Evolutionary conservation across 2,329 filamentous ascomycete species (phyloP).

Genomic region (Alternaria alternata): DNA sequence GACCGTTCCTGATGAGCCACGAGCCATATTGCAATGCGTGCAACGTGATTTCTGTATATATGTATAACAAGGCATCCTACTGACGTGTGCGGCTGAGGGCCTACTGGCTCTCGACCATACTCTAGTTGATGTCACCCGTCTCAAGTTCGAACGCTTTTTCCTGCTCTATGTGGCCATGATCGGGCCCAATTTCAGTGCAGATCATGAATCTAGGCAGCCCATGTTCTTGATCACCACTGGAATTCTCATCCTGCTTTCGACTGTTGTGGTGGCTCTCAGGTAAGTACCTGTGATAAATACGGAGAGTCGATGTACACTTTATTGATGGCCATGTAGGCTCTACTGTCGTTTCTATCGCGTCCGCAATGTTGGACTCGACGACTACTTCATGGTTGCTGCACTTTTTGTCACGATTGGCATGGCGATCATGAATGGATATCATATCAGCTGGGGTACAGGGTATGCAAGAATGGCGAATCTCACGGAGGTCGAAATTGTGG

Average conservation of each 20-base stretch:
- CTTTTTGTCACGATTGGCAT: conserved; percentile 6
- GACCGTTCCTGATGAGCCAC: background rate
- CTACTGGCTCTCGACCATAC: background rate
- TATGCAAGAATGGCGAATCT: background rate
- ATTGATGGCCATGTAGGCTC: too few species aligned
- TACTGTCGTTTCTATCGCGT: background rate
- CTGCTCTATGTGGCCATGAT: background rate
- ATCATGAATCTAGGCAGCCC: background rate
- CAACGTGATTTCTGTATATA: background rate
- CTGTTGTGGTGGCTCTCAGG: too few species aligned
- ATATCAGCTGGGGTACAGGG: conserved; percentile 12
- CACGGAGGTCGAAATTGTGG: too few species aligned
- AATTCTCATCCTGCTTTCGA: background rate
- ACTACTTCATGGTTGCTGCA: background rate
- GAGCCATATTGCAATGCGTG: background rate
- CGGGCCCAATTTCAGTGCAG: conserved; percentile 1
- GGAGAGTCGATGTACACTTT: too few species aligned
- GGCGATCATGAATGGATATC: conserved; percentile 8
- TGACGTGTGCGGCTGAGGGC: background rate
- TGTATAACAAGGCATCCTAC: background rate
- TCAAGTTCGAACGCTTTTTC: background rate
- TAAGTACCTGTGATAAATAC: too few species aligned
- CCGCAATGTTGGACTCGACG: background rate
- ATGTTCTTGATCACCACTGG: background rate
- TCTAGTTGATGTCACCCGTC: background rate